Conservation (phyloP, 163 green algal species). For the Chlamydomonas reinhardtii region DNA sequence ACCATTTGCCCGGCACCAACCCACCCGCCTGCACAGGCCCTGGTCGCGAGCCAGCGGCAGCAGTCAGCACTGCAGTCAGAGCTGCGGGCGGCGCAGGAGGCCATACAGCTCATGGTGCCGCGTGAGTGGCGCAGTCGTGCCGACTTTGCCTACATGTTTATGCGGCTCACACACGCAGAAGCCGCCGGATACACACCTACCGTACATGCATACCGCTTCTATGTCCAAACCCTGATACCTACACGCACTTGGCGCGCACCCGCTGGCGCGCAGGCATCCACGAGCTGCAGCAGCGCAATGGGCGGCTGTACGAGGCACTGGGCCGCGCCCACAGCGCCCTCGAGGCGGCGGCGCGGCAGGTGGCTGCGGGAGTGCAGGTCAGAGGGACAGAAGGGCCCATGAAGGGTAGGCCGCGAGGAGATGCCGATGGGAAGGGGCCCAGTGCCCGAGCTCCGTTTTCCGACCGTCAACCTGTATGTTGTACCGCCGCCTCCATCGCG, state of each 20-base stretch:
- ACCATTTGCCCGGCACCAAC: no score
- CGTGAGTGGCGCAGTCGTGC: not conserved
- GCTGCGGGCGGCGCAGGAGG: no score
- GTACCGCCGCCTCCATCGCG: no score
- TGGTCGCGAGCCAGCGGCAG: not conserved
- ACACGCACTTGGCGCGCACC: no score
- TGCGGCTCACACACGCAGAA: no score
- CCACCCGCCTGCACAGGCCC: no score
- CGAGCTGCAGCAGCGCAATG: not conserved
- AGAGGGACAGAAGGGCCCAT: no score
- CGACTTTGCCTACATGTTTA: no score
- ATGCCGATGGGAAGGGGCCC: no score
- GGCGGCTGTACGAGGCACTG: not conserved
- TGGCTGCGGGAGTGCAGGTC: not conserved
- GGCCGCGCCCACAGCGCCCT: not conserved
- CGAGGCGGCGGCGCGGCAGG: not conserved
- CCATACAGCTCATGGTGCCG: not conserved
- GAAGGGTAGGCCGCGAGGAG: no score
- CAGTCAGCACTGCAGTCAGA: not conserved
- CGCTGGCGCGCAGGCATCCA: not conserved
- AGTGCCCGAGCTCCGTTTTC: no score
- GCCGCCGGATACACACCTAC: not conserved
- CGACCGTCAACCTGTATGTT: no score
- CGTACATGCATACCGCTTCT: not conserved
- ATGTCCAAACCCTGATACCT: not conserved